Conservation (phyloP, 805 yeast species). For the Yamadazyma laniorum region DNA sequence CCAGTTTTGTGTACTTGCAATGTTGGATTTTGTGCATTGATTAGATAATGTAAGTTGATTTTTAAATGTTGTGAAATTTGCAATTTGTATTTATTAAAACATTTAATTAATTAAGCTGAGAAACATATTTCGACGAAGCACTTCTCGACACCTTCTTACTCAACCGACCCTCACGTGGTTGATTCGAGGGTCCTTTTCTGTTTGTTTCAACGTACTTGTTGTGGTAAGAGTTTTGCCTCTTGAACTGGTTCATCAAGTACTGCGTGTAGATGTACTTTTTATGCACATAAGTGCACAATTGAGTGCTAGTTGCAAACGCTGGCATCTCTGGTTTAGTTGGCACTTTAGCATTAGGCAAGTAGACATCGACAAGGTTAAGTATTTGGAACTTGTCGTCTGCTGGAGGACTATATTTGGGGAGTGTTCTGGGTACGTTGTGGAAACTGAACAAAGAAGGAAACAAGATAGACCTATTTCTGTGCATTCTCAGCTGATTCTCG, state of each 20-base stretch:
- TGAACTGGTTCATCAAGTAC: constrained; percentile 8
- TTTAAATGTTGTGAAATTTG: no score
- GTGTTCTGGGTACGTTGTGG: background rate
- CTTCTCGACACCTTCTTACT: constrained; percentile 7
- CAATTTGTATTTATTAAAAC: no score
- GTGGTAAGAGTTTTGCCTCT: constrained; percentile 8
- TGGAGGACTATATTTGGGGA: constrained; percentile 19
- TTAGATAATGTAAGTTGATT: no score
- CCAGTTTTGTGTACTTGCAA: no score
- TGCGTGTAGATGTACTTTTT: constrained; percentile 19
- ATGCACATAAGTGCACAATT: constrained; percentile 24
- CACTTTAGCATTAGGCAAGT: background rate
- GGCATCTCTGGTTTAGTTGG: constrained; percentile 20
- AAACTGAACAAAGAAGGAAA: background rate
- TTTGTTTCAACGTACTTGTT: background rate
- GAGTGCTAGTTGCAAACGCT: constrained; percentile 23
- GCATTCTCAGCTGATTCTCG: constrained; percentile 1
- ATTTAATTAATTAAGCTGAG: no score
- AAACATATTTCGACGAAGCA: no score
- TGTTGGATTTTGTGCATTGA: no score
- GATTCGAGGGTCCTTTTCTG: constrained; percentile 2
- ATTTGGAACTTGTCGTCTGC: constrained; percentile 7
- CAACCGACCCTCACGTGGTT: constrained; percentile 3
- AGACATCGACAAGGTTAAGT: background rate
- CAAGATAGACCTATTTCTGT: constrained; percentile 1